phyloP scores from a whole-genome alignment of 2,329 filamentous ascomycete species.

The Nemania serpens region DNA sequence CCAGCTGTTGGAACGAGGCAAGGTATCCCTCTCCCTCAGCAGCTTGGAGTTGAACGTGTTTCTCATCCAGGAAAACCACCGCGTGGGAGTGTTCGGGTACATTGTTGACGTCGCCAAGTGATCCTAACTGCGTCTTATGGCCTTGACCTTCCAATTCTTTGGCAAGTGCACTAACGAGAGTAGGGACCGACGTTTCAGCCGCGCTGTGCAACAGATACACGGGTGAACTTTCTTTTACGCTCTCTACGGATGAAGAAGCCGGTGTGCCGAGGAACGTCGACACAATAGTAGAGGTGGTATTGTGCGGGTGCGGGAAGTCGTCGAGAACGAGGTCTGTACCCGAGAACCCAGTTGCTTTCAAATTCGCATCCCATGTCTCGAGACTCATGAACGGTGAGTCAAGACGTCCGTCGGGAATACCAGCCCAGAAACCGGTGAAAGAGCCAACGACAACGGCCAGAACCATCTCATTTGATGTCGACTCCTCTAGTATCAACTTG shows the following conservation, averaged over 20 bases:
- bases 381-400: constrained; percentile 16
- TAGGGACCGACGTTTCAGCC: too few relatives aligned
- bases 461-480: constrained; percentile 9
- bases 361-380: constrained; percentile 27
- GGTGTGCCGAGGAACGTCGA: constrained; percentile 7
- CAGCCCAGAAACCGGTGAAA: constrained; percentile 26
- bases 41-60: constrained; percentile 7
- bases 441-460: constrained; percentile 16
- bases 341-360: constrained; percentile 32
- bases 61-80: constrained; percentile 12
- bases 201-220: too few relatives aligned
- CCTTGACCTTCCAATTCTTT: too few relatives aligned
- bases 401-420: constrained; percentile 6
- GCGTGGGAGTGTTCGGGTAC: constrained; percentile 3
- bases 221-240: not conserved
- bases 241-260: not conserved
- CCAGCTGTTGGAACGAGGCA: constrained; percentile 26
- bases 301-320: constrained; percentile 26
- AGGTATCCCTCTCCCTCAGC: constrained; percentile 9
- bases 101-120: not conserved
- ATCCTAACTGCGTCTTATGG: not conserved
- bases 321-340: constrained; percentile 32
- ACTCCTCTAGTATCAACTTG: constrained; percentile 36
- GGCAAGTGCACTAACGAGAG: too few relatives aligned
- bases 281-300: constrained; percentile 9